Percentiles rank a stretch among this genome's conserved stretches.
These are phyloP conservation scores for Picea abies DNA, from an alignment of 83 land plant genomes.

Conservation along the genomic window DNA sequence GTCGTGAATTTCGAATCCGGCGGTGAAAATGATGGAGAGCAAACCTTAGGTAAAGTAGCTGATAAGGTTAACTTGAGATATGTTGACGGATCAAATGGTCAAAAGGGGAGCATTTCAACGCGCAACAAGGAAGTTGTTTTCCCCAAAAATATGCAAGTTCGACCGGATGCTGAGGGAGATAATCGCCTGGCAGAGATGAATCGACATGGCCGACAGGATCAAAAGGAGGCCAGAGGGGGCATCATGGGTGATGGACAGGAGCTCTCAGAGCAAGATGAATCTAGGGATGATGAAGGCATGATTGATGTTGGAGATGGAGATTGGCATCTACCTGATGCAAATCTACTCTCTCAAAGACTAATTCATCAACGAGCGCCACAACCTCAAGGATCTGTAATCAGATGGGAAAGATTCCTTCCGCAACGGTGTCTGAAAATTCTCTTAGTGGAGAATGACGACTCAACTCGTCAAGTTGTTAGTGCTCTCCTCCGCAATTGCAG, in stretches of 20 bases:
- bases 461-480: slow-evolving; percentile 66
- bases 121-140: not conserved
- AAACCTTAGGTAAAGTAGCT: not conserved
- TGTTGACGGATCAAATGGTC: not conserved
- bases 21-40: not conserved
- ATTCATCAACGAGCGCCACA: slow-evolving; percentile 5
- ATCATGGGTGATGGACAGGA: slow-evolving; percentile 11
- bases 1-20: slow-evolving; percentile 4
- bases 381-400: slow-evolving; percentile 25
- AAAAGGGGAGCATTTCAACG: not conserved
- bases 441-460: slow-evolving; percentile 74
- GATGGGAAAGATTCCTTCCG: slow-evolving; percentile 67
- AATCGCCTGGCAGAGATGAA: slow-evolving; percentile 3
- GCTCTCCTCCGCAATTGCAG: slow-evolving; percentile 75
- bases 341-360: not conserved
- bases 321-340: slow-evolving; percentile 11
- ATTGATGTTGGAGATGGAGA: slow-evolving; percentile 3
- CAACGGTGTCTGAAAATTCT: slow-evolving; percentile 54
- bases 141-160: slow-evolving; percentile 9
- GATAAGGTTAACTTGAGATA: not conserved
- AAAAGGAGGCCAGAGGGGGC: not conserved
- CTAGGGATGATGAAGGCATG: not conserved
- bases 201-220: not conserved
- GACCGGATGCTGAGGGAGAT: slow-evolving; percentile 11
- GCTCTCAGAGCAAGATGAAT: slow-evolving; percentile 15